A percentile compares a stretch with the other conserved stretches of the same genome.
Evolutionary conservation across 208 protist genomes (phyloP).

Genomic region (Leishmania lainsoni): DNA sequence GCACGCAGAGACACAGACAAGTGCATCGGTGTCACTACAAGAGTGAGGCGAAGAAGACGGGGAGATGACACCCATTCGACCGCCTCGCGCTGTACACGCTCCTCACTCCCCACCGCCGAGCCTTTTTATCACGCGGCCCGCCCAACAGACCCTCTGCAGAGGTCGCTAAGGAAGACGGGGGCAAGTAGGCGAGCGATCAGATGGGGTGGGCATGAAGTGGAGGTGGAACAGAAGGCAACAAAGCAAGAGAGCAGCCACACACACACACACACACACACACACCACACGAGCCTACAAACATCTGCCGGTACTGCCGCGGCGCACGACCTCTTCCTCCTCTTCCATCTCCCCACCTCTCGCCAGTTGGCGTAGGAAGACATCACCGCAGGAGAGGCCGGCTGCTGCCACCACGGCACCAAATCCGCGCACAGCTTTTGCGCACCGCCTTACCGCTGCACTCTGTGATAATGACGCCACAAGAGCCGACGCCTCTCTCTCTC

Average conservation of each 20-base stretch:
- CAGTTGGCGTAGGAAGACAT: background rate
- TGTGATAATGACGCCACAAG: conserved; percentile 1
- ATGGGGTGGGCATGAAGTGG: background rate
- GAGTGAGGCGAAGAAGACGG: background rate
- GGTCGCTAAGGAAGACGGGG: background rate
- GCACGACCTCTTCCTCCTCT: background rate
- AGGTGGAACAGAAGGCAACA: background rate
- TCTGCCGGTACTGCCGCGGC: background rate
- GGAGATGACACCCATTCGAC: background rate
- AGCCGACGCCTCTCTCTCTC: background rate
- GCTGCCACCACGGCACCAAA: background rate
- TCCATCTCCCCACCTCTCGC: background rate
- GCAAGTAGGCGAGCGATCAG: background rate
- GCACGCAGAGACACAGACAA: background rate
- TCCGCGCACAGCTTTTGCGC: background rate
- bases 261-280: too few relatives aligned
- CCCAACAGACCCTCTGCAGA: background rate
- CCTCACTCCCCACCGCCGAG: background rate
- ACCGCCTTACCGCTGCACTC: background rate
- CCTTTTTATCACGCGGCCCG: background rate
- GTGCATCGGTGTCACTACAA: background rate
- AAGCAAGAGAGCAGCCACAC: background rate
- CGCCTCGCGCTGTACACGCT: background rate
- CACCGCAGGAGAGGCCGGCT: background rate
- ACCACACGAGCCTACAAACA: background rate